Percentiles rank a stretch among this genome's conserved stretches.
Evolutionary conservation across 768 basidiomycete genomes (phyloP).

Genomic region (Lentinus tigrinus): DNA sequence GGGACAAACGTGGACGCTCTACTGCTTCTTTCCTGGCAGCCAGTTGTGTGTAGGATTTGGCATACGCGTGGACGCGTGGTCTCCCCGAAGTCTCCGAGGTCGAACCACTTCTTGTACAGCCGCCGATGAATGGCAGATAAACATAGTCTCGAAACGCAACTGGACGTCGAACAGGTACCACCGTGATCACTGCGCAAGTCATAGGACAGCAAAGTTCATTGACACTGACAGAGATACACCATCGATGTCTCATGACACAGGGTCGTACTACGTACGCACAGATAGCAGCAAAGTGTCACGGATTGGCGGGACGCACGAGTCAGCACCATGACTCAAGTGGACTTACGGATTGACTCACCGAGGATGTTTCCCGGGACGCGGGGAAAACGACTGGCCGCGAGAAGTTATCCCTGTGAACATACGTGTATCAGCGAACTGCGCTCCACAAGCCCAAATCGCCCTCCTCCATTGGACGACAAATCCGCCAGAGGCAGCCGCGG

Average conservation of each 20-base stretch:
- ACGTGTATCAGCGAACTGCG: conserved; percentile 5
- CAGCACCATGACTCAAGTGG: conserved; percentile 9
- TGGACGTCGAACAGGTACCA: not conserved
- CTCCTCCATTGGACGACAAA: conserved; percentile 2
- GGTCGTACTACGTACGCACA: conserved; percentile 5
- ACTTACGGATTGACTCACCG: conserved; percentile 25
- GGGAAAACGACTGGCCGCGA: conserved; percentile 68
- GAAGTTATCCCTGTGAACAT: conserved; percentile 55
- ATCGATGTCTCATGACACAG: conserved; percentile 6
- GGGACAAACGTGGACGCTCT: conserved; percentile 1
- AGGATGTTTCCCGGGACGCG: conserved; percentile 34
- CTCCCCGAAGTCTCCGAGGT: not conserved
- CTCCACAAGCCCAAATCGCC: conserved; percentile 2
- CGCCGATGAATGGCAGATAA: conserved; percentile 15
- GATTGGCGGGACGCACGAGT: not conserved
- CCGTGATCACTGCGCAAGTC: not conserved
- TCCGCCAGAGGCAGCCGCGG: not conserved
- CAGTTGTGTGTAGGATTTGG: not conserved
- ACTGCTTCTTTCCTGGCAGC: conserved; percentile 10
- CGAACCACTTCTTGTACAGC: conserved; percentile 2
- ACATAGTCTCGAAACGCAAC: conserved; percentile 8
- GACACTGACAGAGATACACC: conserved; percentile 2
- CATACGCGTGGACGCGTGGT: not conserved
- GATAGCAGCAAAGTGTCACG: not conserved
- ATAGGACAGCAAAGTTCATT: conserved; percentile 9